These are phyloP conservation scores for Garcia nutans DNA, from an alignment of 345 rosid genomes.

Conservation along the genomic window DNA sequence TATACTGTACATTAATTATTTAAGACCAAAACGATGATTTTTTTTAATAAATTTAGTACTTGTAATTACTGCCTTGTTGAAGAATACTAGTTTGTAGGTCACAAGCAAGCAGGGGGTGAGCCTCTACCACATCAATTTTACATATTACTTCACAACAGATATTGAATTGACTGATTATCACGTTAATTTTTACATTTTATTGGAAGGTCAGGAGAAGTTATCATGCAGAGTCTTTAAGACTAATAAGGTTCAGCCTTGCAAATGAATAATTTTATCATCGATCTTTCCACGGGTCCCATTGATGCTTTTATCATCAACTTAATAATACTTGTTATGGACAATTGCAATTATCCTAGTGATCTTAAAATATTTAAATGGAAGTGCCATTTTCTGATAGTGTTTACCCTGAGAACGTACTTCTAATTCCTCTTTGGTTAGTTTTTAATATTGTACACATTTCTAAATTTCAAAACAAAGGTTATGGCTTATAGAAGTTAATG, in stretches of 20 bases:
- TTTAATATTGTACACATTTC: too few relatives aligned
- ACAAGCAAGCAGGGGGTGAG: slow-evolving; percentile 15
- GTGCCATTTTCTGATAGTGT: too few relatives aligned
- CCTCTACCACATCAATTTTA: slow-evolving; percentile 27
- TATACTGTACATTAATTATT: not conserved
- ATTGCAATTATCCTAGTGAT: not conserved
- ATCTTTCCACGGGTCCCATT: not conserved
- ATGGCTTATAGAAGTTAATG: too few relatives aligned
- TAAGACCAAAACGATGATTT: not conserved
- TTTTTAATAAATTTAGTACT: too few relatives aligned
- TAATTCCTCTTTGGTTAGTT: too few relatives aligned
- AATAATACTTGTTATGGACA: not conserved
- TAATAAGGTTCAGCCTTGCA: slow-evolving; percentile 1
- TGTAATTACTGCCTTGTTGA: not conserved
- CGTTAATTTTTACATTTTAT: not conserved
- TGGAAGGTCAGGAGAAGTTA: slow-evolving; percentile 18
- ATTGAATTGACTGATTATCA: slow-evolving; percentile 22
- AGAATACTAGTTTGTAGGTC: slow-evolving; percentile 26
- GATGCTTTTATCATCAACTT: not conserved
- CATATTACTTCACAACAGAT: slow-evolving; percentile 22
- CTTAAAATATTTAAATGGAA: not conserved
- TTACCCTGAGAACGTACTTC: too few relatives aligned
- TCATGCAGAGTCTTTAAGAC: slow-evolving; percentile 3
- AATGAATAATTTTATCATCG: not conserved
- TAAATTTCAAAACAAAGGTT: too few relatives aligned